Evolutionary conservation across 2,329 filamentous ascomycete species (phyloP), one percentile per base, ranked within the genome.

Genomic region (Fusarium hainanense): DNA sequence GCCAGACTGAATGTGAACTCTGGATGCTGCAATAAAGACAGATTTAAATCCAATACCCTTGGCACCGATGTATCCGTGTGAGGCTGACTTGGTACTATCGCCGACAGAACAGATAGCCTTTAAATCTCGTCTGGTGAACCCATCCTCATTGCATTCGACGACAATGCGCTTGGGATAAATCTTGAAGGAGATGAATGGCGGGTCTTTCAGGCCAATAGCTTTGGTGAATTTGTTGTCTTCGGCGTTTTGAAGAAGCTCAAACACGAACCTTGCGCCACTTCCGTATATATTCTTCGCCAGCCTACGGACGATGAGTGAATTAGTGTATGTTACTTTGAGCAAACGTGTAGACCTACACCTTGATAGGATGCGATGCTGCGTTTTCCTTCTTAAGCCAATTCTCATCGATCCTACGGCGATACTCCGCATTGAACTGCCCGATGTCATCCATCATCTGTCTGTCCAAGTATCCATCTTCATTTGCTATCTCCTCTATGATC

Each of bases 181-280:
- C 20, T 70, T 51, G 44, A 72, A 72, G 8, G 60, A 59, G 8
- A 71, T 64, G 7, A 59, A 72, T 2, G 58, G 63, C 0, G 20
- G 11, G 0, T 3, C 32, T 0, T 47, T 50, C 13, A 11, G 14
- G 4, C 1, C 4, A 1, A 0, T 3, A 6, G 66, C 60, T 18
- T 37, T 66, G 0, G 11, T 14, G n/a, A 71, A 72, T 1, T 7
- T 3, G 42, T 68, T 69, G 28, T 71, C 70, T 7, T 72, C 66
- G 12, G 60, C 63, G 23, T 71, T 70, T 27, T 70, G 70, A 50
- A 72, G 66, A 52, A 72, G 70, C 37, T 72, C 70, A 41, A 72
- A 72, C 3, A 69, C 60, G 8, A 71, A 71, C 32, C 68, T 42
- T 4, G 69, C 65, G 1, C 68, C 66, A n/a, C 59, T 69, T 4